phyloP scores from a whole-genome alignment of 352 stramenopile species.

The Phytophthora multivora region DNA sequence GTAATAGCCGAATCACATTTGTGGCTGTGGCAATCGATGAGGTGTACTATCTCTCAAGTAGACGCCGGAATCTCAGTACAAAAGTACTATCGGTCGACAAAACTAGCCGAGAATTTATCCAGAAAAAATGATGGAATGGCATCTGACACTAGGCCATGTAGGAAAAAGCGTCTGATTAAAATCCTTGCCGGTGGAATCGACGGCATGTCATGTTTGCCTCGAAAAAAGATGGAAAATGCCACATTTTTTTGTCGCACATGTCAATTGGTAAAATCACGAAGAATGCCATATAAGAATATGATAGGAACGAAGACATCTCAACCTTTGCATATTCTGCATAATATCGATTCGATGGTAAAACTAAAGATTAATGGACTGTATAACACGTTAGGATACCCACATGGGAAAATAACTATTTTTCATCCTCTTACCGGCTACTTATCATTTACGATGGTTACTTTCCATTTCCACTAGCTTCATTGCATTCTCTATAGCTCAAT shows the following conservation, averaged over 20 bases:
- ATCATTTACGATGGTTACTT: too few relatives aligned
- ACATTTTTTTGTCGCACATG: constrained; percentile 1
- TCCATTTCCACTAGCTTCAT: too few relatives aligned
- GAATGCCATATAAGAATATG: constrained; percentile 17
- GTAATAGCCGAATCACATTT: constrained; percentile 18
- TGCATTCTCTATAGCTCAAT: too few relatives aligned
- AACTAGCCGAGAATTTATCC: neutral
- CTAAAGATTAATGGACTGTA: too few relatives aligned
- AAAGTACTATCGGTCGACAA: neutral
- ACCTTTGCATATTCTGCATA: too few relatives aligned
- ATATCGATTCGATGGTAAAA: too few relatives aligned
- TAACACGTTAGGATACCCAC: too few relatives aligned
- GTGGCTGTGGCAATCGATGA: constrained; percentile 19
- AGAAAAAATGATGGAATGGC: constrained; percentile 6
- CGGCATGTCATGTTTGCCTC: neutral
- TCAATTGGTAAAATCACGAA: neutral
- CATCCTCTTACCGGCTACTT: too few relatives aligned
- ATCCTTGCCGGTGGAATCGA: neutral
- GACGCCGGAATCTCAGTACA: neutral
- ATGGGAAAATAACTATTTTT: too few relatives aligned
- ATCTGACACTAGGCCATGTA: constrained; percentile 9
- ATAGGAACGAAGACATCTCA: too few relatives aligned
- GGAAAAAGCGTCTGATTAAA: neutral
- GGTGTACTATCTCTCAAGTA: neutral
- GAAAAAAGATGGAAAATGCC: neutral